Evolutionary conservation across 345 rosid genomes (phyloP).

Genomic region (Populus ilicifolia): DNA sequence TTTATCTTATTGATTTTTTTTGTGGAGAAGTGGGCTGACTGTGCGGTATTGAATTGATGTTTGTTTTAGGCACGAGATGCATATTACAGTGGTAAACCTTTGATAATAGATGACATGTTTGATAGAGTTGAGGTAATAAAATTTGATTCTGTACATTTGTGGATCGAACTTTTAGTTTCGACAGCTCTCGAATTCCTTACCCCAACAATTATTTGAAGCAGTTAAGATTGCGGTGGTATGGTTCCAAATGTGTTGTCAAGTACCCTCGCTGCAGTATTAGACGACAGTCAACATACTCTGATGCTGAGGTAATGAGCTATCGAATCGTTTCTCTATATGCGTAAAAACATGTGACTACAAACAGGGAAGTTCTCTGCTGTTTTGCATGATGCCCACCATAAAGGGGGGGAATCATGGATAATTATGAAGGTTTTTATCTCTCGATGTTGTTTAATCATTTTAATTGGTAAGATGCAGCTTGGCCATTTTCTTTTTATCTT

Average conservation of each 20-base stretch:
- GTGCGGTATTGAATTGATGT: slow-evolving; percentile 7
- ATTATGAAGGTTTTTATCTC: background rate
- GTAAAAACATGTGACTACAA: background rate
- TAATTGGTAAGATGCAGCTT: background rate
- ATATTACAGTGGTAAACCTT: slow-evolving; percentile 78
- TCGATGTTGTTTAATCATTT: background rate
- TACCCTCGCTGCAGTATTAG: slow-evolving; percentile 95
- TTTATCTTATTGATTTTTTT: background rate
- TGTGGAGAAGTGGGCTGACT: background rate
- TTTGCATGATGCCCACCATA: background rate
- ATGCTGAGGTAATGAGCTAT: slow-evolving; percentile 71
- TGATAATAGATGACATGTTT: slow-evolving; percentile 93
- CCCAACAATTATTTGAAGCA: slow-evolving; percentile 22
- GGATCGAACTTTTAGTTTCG: background rate
- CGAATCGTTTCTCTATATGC: background rate
- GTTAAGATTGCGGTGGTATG: slow-evolving; percentile 82
- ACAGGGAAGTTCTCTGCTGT: background rate
- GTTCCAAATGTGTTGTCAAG: slow-evolving; percentile 86
- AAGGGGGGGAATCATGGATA: background rate
- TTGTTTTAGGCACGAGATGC: slow-evolving; percentile 71
- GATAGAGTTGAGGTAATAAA: slow-evolving; percentile 85
- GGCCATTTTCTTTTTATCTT: background rate
- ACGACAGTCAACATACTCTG: slow-evolving; percentile 77
- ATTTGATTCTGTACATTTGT: background rate
- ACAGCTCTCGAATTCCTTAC: background rate